Evolutionary conservation across 306 rosid species (phyloP).

Genomic region (Arachis stenosperma): DNA sequence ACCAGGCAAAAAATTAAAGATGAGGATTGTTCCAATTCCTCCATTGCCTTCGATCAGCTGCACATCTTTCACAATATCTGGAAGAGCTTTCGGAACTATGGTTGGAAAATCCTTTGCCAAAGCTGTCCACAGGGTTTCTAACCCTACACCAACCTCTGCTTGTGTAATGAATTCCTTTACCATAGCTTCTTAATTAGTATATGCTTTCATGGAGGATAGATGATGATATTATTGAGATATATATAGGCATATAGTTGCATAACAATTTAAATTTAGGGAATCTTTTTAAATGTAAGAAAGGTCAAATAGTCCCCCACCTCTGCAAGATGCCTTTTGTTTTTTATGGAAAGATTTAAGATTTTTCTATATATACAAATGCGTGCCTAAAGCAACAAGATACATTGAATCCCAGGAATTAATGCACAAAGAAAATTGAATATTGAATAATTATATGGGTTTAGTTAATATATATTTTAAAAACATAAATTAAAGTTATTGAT

Average conservation of each 20-base stretch:
- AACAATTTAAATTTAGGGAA: background rate
- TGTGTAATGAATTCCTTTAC: slow-evolving; percentile 52
- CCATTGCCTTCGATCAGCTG: slow-evolving; percentile 74
- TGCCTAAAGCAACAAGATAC: background rate
- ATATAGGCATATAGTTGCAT: background rate
- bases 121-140: slow-evolving; percentile 59
- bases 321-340: slow-evolving; percentile 12
- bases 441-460: background rate
- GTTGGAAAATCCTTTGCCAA: slow-evolving; percentile 47
- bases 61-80: slow-evolving; percentile 53
- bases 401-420: slow-evolving; percentile 15
- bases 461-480: too few species aligned
- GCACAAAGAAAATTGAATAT: background rate
- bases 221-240: background rate
- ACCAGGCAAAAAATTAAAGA: slow-evolving; percentile 58
- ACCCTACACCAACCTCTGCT: slow-evolving; percentile 49
- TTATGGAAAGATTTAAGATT: background rate
- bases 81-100: slow-evolving; percentile 54
- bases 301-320: background rate
- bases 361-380: too few species aligned
- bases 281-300: background rate
- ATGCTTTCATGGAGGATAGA: background rate
- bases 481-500: too few species aligned
- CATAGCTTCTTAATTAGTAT: slow-evolving; percentile 35
- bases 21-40: slow-evolving; percentile 57